Evolutionary conservation across 2,329 filamentous ascomycete genomes (phyloP), one percentile per base, ranked within the genome.

Genomic region (Aureobasidium sp.): DNA sequence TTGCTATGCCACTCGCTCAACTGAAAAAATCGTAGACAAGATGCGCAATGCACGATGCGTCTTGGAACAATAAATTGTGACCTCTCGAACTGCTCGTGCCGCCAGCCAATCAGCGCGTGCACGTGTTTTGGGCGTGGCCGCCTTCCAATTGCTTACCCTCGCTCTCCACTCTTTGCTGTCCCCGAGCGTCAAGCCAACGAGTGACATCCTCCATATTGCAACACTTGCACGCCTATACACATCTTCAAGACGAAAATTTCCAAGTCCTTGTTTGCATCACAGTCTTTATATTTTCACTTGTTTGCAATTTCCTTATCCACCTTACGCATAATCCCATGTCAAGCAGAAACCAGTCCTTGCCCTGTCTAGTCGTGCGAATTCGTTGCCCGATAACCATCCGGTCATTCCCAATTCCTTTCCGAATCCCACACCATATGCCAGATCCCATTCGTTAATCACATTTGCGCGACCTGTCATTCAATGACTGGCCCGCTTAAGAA

Each of bases 291-390:
- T 27, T 58, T 33, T 15, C 7, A 7, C 5, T 45, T 27, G 22
- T 48, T 22, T 58, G 54, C 19, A 27, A 37, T 33, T 29, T n/a
- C 12, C 17, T 48, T 58, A 24, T 48, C 54, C 54, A 47, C 42
- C 54, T 39, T 48, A 33, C 48, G 29, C 40, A 33, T 58, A 40
- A 47, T 48, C 31, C 54, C 52, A 17, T 57, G 19, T 58, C 54
- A 58, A 47, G 54, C 40, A 37, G 54, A 58, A 58, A 29, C 54
- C 54, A 58, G 54, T 58, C 54, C 54, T 37, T 58, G 54, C 54
- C 54, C 7, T 24, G 24, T 42, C 53, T 39, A 33, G 31, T 58
- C 54, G 42, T 48, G 15, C 33, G 42, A 58, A 58, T 47, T 39
- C 40, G 14, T 58, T 58, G 54, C 54, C 24, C 24, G 39, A 57